Evolutionary conservation across 2,329 filamentous ascomycete species (phyloP).

Genomic region (Aspergillus udagawae): DNA sequence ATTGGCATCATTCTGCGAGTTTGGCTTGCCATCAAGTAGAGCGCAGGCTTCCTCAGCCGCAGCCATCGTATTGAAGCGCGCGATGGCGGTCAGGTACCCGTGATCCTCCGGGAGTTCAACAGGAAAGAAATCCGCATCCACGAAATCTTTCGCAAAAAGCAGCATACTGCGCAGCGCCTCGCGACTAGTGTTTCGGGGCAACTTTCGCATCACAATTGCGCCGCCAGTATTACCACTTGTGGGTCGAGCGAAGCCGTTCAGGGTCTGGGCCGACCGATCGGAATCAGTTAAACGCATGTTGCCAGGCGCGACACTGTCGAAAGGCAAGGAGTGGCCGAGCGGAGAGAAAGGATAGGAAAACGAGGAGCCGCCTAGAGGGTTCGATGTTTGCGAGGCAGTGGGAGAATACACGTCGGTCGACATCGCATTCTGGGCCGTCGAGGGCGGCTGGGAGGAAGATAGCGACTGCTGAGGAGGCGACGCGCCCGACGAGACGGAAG

Average conservation of each 20-base stretch:
- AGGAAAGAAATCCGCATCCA: conserved; percentile 55
- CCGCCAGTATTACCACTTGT: conserved; percentile 29
- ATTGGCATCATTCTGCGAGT: conserved; percentile 57
- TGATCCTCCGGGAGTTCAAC: conserved; percentile 54
- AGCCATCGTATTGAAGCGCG: conserved; percentile 53
- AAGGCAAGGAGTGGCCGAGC: conserved; percentile 34
- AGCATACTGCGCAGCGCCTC: conserved; percentile 61
- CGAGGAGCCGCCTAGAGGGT: conserved; percentile 30
- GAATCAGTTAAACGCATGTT: conserved; percentile 34
- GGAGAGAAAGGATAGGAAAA: conserved; percentile 38
- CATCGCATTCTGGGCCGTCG: conserved; percentile 41
- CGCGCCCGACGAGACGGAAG: conserved; percentile 37
- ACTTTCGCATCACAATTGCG: conserved; percentile 55
- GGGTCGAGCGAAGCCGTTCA: conserved; percentile 33
- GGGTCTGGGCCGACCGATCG: conserved; percentile 32
- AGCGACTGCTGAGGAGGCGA: conserved; percentile 35
- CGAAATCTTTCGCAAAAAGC: conserved; percentile 61
- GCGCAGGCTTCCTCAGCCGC: conserved; percentile 58
- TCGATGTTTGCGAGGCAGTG: conserved; percentile 33
- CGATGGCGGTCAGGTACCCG: conserved; percentile 55
- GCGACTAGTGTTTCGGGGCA: conserved; percentile 55
- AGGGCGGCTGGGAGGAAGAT: conserved; percentile 30
- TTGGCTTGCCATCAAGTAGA: conserved; percentile 59
- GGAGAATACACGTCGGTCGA: conserved; percentile 42
- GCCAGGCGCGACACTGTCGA: conserved; percentile 27